Conservation (phyloP, 176 grass and related monocot species). For the Raddia distichophylla region DNA sequence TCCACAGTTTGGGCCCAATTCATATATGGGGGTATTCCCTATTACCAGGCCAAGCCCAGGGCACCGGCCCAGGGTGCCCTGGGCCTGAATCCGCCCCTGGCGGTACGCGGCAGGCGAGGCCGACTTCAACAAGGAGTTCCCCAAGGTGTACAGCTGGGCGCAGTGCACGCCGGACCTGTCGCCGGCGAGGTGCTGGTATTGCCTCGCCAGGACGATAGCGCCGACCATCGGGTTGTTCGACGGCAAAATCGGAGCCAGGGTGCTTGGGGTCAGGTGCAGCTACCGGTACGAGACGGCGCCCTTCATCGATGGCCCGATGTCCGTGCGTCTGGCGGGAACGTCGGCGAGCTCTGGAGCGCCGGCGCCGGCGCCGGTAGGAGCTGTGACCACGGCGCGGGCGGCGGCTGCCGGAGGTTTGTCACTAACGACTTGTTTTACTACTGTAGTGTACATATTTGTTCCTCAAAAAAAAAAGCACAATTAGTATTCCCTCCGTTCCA, state of each 20-base stretch:
- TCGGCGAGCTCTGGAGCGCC: background rate
- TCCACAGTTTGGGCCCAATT: too few relatives aligned
- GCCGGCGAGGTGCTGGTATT: slow-evolving; percentile 31
- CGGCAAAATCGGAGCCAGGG: slow-evolving; percentile 21
- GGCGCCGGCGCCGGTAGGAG: background rate
- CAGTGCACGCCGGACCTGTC: slow-evolving; percentile 43
- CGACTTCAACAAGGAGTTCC: slow-evolving; percentile 32
- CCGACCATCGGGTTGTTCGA: background rate
- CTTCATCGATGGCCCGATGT: slow-evolving; percentile 37
- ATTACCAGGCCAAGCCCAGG: too few relatives aligned
- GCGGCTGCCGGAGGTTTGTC: slow-evolving; percentile 18
- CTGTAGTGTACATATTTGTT: too few relatives aligned
- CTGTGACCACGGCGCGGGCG: background rate
- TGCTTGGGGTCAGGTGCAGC: slow-evolving; percentile 45
- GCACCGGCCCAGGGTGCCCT: too few relatives aligned
- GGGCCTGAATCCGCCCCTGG: too few relatives aligned
- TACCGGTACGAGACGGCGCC: slow-evolving; percentile 45
- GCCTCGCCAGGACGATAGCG: slow-evolving; percentile 34
- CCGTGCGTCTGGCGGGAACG: background rate
- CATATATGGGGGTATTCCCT: too few relatives aligned
- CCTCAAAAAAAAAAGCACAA: too few relatives aligned
- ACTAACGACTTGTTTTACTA: too few relatives aligned
- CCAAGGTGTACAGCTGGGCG: slow-evolving; percentile 49
- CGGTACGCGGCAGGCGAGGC: slow-evolving; percentile 50
- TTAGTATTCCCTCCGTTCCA: too few relatives aligned